phyloP scores from a whole-genome alignment of 2,329 filamentous ascomycete species.

The Stagonosporopsis chrysanthemi region DNA sequence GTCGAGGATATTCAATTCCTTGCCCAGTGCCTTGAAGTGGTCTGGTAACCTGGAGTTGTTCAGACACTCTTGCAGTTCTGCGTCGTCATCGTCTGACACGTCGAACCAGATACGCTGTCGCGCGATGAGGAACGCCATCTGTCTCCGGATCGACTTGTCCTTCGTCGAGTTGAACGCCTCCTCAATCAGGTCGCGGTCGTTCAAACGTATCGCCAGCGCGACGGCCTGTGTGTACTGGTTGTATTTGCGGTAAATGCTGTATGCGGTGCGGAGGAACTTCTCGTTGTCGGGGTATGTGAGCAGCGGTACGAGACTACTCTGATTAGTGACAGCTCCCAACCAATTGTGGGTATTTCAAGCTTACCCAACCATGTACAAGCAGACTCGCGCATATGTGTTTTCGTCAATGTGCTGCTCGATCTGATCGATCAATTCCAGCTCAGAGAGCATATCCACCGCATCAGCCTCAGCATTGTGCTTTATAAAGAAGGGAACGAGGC shows the following conservation, averaged over 20 bases:
- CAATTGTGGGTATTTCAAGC: constrained; percentile 1
- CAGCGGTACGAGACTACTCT: constrained; percentile 84
- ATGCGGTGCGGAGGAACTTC: constrained; percentile 89
- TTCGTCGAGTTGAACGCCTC: constrained; percentile 80
- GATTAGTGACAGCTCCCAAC: constrained; percentile 27
- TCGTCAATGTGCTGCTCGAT: constrained; percentile 90
- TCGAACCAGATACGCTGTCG: constrained; percentile 89
- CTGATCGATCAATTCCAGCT: constrained; percentile 95
- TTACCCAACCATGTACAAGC: constrained; percentile 89
- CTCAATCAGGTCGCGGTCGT: constrained; percentile 83
- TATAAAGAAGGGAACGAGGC: constrained; percentile 91
- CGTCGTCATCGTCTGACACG: constrained; percentile 72
- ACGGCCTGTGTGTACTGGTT: constrained; percentile 94
- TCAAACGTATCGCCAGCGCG: constrained; percentile 89
- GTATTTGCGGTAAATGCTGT: constrained; percentile 92
- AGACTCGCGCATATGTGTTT: constrained; percentile 91
- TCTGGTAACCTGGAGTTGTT: constrained; percentile 88
- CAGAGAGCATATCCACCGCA: constrained; percentile 94
- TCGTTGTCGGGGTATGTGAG: constrained; percentile 98
- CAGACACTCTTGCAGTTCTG: constrained; percentile 80
- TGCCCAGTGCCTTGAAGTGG: constrained; percentile 91
- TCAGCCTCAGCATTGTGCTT: constrained; percentile 98
- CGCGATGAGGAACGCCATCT: constrained; percentile 91
- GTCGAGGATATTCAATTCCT: constrained; percentile 95
- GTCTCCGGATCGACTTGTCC: constrained; percentile 85